Percentiles rank a stretch among this genome's conserved stretches.
Evolutionary conservation across 371 early-diverging fungal genomes (phyloP).

Genomic region (Mucor piriformis): DNA sequence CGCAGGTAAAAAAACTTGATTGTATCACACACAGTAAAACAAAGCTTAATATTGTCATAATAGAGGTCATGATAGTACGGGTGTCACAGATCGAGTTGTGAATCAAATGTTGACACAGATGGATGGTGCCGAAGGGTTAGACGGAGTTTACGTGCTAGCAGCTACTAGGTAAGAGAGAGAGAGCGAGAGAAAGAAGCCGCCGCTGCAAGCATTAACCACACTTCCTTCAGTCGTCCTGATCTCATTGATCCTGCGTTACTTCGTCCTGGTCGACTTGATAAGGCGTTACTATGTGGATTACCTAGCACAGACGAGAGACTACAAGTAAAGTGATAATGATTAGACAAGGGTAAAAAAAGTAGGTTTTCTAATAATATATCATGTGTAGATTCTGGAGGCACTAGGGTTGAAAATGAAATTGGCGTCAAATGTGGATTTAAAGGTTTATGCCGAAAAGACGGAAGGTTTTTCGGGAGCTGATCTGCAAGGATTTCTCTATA

Average conservation of each 20-base stretch:
- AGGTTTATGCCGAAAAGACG: conserved; percentile 64
- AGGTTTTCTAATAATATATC: not conserved
- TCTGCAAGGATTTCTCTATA: conserved; percentile 90
- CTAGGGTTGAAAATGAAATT: conserved; percentile 71
- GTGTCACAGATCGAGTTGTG: conserved; percentile 93
- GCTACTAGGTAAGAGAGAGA: conserved; percentile 75
- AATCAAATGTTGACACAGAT: conserved; percentile 96
- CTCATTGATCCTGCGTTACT: conserved; percentile 97
- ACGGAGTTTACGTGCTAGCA: conserved; percentile 91
- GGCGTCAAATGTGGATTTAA: conserved; percentile 60
- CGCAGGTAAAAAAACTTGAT: conserved; percentile 62
- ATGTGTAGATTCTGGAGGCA: conserved; percentile 62
- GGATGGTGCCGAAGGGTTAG: conserved; percentile 95
- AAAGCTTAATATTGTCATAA: not conserved
- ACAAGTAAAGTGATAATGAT: conserved; percentile 42
- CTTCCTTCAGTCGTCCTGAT: conserved; percentile 95
- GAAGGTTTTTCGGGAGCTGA: conserved; percentile 92
- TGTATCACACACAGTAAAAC: not conserved
- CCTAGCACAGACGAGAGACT: conserved; percentile 74
- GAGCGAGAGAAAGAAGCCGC: not conserved
- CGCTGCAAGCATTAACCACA: too few species aligned
- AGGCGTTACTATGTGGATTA: conserved; percentile 87
- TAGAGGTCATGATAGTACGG: conserved; percentile 90
- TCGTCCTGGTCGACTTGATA: conserved; percentile 98
- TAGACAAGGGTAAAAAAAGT: not conserved